Base-by-base conservation (phyloP, 2,329 filamentous ascomycete species). In the Phyllosticta capitalensis region DNA sequence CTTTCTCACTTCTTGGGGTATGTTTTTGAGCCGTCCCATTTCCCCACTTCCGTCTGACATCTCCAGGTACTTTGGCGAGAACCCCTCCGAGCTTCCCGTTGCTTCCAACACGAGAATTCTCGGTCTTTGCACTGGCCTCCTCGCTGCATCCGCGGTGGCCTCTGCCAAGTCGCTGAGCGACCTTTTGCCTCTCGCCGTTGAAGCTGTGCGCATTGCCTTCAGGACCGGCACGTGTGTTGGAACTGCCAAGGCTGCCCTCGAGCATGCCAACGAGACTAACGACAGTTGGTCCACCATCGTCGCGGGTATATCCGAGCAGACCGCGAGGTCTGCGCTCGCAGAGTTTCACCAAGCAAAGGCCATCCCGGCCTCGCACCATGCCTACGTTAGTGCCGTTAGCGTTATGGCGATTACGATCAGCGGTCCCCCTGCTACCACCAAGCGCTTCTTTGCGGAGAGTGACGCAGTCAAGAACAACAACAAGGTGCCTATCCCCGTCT, bases 1-100 rank as follows among this genome's bases (percentile, higher is more conserved):
- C 70, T 88, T 58, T 82, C 81, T 54, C 84, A 88, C 68, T 88
- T 86, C 71, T 85, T 89, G 63, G 83, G 86, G 80, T 86, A 75
- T 66, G 82, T n/a, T 4, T n/a, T n/a, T 19, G 20, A 12, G 19
- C 9, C 76, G 56, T 10, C 45, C 10, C 9, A 6, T 9, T 14
- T 9, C 28, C 6, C 2, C 28, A 33, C 22, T 6, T 10, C 33
- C 49, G 56, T 63, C 72, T 75, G 65, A 76, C 67, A 54, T 26
- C 14, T 17, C 9, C 54, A 68, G 62, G 49, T 80, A 78, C 68
- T 80, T 76, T 64, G 73, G 72, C 30, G 77, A 78, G 73, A 83
- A 76, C 76, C 81, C 72, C 69, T 79, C 70, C 75, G 83, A 79
- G 72, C 75, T 71, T 69, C 81, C 67, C 62, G 74, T 66, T 69